Base-by-base conservation (phyloP, 2,329 filamentous ascomycete species). In the Colletotrichum sp. region DNA sequence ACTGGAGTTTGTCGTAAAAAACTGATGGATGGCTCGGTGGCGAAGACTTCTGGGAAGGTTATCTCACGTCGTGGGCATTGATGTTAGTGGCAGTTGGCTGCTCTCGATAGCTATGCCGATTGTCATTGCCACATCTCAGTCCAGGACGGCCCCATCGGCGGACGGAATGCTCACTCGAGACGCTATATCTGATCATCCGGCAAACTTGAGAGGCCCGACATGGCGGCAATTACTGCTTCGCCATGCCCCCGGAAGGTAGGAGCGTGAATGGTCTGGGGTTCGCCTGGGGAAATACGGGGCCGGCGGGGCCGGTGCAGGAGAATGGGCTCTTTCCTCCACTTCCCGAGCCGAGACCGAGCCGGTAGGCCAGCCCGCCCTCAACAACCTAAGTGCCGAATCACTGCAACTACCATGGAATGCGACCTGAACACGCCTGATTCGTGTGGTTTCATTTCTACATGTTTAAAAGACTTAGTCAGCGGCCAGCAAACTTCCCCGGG, bases 301-400 rank as follows among this genome's bases (percentile, higher is more conserved):
- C 73, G 69, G 70, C 15, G 73, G 73, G 73, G 73, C 69, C 69
- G 73, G 5, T 5, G 7, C 15, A 10, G 26, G 13, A 24, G 16
- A 24, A 18, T 8, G 8, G 30, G 18, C 3, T 13, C 9, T 6
- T n/a, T 5, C 69, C 55, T 26, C 73, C 73, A 75, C 73, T 68
- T 75, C 32, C 73, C 73, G 73, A 72, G 13, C 73, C 69, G 69
- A 67, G 48, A 22, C 26, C n/a, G 63, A 68, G 55, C 69, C 73
- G 69, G 30, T 30, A 22, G 26, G 28, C 16, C 24, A 44, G 59
- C 32, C 32, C 22, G 39, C 48, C 32, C 44, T 52, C 32, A 30
- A 12, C 66, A 30, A 59, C 10, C 5, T 8, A 26, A 16, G 30
- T 26, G 48, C 48, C 44, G 26, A 30, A 22, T 39, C 24, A 16